Evolutionary conservation across 129 eudicot species (phyloP).

Genomic region (Rutidosis leptorrhynchoides): DNA sequence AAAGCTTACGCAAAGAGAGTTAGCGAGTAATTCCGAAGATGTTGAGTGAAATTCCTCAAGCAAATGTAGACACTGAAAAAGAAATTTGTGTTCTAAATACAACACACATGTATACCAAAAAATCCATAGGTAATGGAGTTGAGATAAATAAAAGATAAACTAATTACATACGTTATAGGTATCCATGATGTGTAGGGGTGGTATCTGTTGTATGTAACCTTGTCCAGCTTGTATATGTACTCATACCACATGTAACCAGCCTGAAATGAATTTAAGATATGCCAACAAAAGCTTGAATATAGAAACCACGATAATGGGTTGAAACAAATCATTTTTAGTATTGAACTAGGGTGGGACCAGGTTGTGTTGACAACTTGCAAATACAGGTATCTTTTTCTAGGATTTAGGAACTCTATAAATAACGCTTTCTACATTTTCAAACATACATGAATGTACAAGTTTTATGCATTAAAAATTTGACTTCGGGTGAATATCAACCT

Average conservation of each 20-base stretch:
- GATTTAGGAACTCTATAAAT: neutral
- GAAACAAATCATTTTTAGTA: neutral
- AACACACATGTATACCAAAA: constrained; percentile 8
- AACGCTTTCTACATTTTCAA: neutral
- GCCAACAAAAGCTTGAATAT: constrained; percentile 13
- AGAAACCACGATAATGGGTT: neutral
- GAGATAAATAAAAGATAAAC: constrained; percentile 2
- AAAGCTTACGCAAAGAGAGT: constrained; percentile 90
- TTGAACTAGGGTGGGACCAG: neutral
- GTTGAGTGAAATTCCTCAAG: constrained; percentile 86
- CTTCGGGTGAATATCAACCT: neutral
- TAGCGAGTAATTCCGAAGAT: constrained; percentile 68
- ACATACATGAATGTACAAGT: neutral
- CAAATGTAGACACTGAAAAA: constrained; percentile 73
- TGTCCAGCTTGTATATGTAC: constrained; percentile 85
- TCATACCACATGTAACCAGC: constrained; percentile 91
- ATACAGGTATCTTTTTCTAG: neutral
- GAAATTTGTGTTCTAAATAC: constrained; percentile 1
- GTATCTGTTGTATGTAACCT: constrained; percentile 70
- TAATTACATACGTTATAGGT: constrained; percentile 71
- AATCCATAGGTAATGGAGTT: neutral
- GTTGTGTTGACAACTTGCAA: neutral
- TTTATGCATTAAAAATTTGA: neutral
- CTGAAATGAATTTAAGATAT: constrained; percentile 43
- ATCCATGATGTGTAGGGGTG: constrained; percentile 99